Evolutionary conservation across 2,329 filamentous ascomycete species (phyloP).

Genomic region (Didymella lethalis): DNA sequence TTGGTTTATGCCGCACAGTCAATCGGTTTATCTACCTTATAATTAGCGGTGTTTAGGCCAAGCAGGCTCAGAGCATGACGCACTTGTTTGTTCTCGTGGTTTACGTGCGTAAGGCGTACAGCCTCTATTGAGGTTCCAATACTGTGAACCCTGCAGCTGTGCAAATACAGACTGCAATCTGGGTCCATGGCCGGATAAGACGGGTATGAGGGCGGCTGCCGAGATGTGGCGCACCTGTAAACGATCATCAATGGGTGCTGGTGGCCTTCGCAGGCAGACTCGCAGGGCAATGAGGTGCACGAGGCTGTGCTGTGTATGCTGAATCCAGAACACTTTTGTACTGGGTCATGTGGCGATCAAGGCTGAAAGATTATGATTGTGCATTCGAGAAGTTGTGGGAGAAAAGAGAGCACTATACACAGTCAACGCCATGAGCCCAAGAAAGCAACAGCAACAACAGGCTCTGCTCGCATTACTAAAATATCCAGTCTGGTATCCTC

Average conservation of each 20-base stretch:
- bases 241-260: background rate
- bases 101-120: slow-evolving; percentile 13
- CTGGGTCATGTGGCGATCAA: background rate
- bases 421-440: slow-evolving; percentile 2
- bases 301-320: background rate
- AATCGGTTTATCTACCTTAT: background rate
- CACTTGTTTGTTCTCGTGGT: background rate
- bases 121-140: slow-evolving; percentile 1
- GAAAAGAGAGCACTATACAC: slow-evolving; percentile 10
- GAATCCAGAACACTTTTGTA: background rate
- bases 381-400: background rate
- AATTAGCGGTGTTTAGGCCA: background rate
- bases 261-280: background rate
- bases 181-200: slow-evolving; percentile 7
- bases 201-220: slow-evolving; percentile 1
- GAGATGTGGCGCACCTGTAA: slow-evolving; percentile 11
- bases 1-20: background rate
- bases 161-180: slow-evolving; percentile 2
- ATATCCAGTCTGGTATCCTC: slow-evolving; percentile 21
- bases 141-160: background rate
- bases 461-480: slow-evolving; percentile 17
- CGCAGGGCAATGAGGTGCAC: background rate
- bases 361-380: background rate
- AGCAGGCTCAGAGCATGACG: background rate
- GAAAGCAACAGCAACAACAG: slow-evolving; percentile 7